A percentile compares a stretch with the other conserved stretches of the same genome.
Conservation (phyloP, 192 early-diverging fungal species). For the Coemansia sp. region DNA sequence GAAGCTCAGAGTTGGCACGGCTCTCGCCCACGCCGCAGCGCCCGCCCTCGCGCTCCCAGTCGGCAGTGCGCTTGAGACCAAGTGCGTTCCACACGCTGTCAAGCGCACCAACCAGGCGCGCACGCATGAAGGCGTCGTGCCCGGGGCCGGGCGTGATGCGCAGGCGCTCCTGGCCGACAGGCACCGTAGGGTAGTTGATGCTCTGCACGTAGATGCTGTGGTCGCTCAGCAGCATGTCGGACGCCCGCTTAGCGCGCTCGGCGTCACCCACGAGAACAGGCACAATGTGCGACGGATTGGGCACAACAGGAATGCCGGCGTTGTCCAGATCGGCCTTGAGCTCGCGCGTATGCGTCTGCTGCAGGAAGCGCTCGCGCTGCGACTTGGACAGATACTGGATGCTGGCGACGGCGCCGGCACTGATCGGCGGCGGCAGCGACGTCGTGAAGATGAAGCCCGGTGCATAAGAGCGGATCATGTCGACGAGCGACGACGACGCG, state of each 20-base stretch:
- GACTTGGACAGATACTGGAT: slow-evolving; percentile 90
- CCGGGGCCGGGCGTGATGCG: slow-evolving; percentile 98
- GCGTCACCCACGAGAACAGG: slow-evolving; percentile 98
- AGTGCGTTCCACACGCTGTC: slow-evolving; percentile 86
- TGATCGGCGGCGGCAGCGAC: slow-evolving; percentile 91
- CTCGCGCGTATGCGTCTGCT: slow-evolving; percentile 89
- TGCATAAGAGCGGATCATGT: slow-evolving; percentile 96
- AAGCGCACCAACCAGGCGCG: slow-evolving; percentile 79
- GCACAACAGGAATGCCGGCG: slow-evolving; percentile 92
- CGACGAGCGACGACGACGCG: slow-evolving; percentile 80
- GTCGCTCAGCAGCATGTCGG: slow-evolving; percentile 86
- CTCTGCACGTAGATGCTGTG: slow-evolving; percentile 96
- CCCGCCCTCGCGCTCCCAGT: slow-evolving; percentile 86
- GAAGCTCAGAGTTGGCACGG: slow-evolving; percentile 40
- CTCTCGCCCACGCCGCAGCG: slow-evolving; percentile 82
- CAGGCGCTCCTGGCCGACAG: slow-evolving; percentile 92
- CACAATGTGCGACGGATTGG: slow-evolving; percentile 99
- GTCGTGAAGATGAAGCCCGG: slow-evolving; percentile 99
- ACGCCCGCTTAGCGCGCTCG: slow-evolving; percentile 87
- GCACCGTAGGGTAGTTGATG: slow-evolving; percentile 98
- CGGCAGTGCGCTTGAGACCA: slow-evolving; percentile 75
- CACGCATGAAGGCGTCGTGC: slow-evolving; percentile 79
- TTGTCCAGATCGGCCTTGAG: slow-evolving; percentile 80
- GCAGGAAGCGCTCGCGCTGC: slow-evolving; percentile 79
- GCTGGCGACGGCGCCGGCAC: slow-evolving; percentile 87